A percentile compares a stretch with the other conserved stretches of the same genome.
phyloP scores from a whole-genome alignment of 257 asterid genomes.

The Anisodus tanguticus region DNA sequence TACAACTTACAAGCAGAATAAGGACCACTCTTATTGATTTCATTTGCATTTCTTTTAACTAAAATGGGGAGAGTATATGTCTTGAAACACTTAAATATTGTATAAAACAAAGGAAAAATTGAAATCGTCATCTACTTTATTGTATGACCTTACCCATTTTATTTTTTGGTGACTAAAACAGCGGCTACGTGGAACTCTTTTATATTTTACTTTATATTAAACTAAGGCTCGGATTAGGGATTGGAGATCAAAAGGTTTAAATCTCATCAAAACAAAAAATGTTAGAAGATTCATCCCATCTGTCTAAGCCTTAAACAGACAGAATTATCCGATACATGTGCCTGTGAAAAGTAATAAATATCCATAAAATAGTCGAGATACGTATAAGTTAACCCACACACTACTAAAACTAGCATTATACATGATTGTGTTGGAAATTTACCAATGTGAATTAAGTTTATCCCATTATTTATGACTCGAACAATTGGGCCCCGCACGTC shows the following conservation, averaged over 20 bases:
- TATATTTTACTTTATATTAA: not conserved
- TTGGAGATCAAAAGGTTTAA: not conserved
- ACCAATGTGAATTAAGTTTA: too few species aligned
- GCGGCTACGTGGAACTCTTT: not conserved
- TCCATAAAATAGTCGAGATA: not conserved
- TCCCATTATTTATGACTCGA: too few species aligned
- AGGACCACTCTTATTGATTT: not conserved
- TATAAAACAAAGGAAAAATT: not conserved
- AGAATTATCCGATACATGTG: not conserved
- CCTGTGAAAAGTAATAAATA: not conserved
- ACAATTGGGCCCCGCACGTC: too few species aligned
- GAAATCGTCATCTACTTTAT: not conserved
- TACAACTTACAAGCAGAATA: not conserved
- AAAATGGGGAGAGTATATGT: not conserved
- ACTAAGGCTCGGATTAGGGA: too few species aligned
- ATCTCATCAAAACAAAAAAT: not conserved
- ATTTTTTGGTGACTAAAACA: conserved; percentile 6
- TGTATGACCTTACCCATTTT: not conserved
- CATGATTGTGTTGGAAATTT: too few species aligned
- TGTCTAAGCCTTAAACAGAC: not conserved
- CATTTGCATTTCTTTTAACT: not conserved
- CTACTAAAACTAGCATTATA: too few species aligned
- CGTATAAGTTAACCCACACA: not conserved
- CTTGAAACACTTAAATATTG: not conserved
- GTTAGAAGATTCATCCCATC: not conserved